Base-by-base conservation (phyloP, 495 filamentous ascomycete species). In the Lepraria neglecta region DNA sequence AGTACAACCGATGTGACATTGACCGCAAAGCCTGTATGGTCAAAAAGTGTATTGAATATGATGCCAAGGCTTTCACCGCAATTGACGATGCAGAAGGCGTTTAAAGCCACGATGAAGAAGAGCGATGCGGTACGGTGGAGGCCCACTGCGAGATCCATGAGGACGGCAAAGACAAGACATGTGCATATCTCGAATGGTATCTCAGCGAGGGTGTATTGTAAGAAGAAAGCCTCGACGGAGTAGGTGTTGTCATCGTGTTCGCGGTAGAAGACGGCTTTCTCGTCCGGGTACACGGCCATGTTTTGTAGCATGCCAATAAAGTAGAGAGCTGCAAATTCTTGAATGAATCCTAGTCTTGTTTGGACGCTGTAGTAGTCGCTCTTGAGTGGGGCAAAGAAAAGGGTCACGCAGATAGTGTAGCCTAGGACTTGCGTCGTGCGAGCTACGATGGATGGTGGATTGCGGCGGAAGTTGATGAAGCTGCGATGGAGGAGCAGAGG, bases 271-370 rank as follows among this genome's bases (percentile, higher is more conserved):
- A 65, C 59, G 11, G 43, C 58, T 31, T 60, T 54, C 65, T 89
- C 87, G 27, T 71, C 72, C 0, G 87, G 87, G 62, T 89, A 91
- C 53, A 88, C 77, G 9, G 85, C 82, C 19, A 90, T 82, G 65
- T 90, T 90, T 66, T 91, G 85, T 6, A 90, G 77, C 87, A 91
- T 89, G 6, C 85, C 86, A 4, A 90, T 82, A 63, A 88, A 89
- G 66, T 89, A 87, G n/a, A 88, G 73, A 0, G 86, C 81, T 2
- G 80, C 75, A 60, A 90, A 74, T 65, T 90, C 83, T 65, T 89
- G 84, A 3, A 88, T 71, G 64, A 88, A 87, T 5, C 87, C 86
- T 45, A 90, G 73, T 0, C 86, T 78, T n/a, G 83, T 86, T 64
- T 89, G 87, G 0, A 91, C 76, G 45, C 80, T 79, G 48, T 77